Percentiles rank a stretch among this genome's conserved stretches.
phyloP scores from a whole-genome alignment of 2,329 filamentous ascomycete genomes.

The Fusarium neocosmosporiellum region DNA sequence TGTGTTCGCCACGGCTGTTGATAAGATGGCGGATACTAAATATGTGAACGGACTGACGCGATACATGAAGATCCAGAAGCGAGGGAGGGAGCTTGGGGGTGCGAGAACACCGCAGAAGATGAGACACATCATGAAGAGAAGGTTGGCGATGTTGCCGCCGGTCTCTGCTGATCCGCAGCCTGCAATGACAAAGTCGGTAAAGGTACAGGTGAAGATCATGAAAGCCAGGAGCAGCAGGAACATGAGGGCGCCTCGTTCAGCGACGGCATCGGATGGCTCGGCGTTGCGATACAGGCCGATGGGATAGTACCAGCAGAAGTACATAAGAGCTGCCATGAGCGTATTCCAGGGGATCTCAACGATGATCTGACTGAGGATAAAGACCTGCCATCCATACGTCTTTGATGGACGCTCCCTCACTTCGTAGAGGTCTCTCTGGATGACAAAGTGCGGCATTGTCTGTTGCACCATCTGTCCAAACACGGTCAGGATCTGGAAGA shows the following conservation, averaged over 20 bases:
- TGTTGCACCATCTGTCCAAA: constrained; percentile 74
- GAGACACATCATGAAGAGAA: constrained; percentile 72
- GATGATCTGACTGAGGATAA: constrained; percentile 73
- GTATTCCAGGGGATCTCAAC: constrained; percentile 79
- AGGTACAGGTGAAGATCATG: constrained; percentile 74
- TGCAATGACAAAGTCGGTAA: constrained; percentile 72
- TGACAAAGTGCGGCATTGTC: constrained; percentile 78
- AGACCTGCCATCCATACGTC: constrained; percentile 74
- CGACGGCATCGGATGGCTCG: constrained; percentile 57
- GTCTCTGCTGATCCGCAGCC: constrained; percentile 74
- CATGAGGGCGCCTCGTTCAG: constrained; percentile 70
- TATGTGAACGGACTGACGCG: constrained; percentile 86
- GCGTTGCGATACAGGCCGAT: constrained; percentile 73
- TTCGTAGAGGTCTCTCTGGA: constrained; percentile 76
- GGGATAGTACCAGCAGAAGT: constrained; percentile 77
- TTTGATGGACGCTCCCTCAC: constrained; percentile 75
- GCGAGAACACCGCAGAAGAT: constrained; percentile 46
- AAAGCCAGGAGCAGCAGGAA: constrained; percentile 73
- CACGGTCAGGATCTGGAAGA: constrained; percentile 74
- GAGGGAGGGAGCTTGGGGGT: constrained; percentile 62
- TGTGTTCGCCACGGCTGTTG: constrained; percentile 75
- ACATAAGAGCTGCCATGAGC: constrained; percentile 72
- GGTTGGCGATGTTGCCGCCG: constrained; percentile 73
- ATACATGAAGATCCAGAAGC: constrained; percentile 65
- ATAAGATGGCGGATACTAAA: constrained; percentile 77